These are phyloP conservation scores for Linnemannia hyalina DNA, from an alignment of 192 early-diverging fungal genomes.

Conservation along the genomic window DNA sequence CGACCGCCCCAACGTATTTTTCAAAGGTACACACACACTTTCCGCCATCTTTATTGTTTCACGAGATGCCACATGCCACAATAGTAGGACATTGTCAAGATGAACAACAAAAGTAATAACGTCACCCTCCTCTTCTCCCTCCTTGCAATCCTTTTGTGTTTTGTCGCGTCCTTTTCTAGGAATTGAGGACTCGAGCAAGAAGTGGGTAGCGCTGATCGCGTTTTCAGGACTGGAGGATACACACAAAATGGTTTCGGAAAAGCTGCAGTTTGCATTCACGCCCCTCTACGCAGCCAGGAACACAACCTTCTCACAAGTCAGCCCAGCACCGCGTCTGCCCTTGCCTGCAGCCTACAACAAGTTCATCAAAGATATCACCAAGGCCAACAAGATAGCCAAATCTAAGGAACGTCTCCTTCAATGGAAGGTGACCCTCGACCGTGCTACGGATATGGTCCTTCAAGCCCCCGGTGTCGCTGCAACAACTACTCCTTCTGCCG, in stretches of 20 bases:
- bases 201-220: conserved; percentile 36
- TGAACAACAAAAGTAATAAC: background rate
- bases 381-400: conserved; percentile 30
- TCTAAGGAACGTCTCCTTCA: conserved; percentile 7
- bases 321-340: conserved; percentile 28
- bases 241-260: background rate
- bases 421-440: conserved; percentile 15
- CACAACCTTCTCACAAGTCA: conserved; percentile 31
- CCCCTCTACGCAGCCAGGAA: conserved; percentile 20
- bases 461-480: background rate
- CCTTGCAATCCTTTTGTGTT: too few species aligned
- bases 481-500: background rate
- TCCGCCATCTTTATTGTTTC: background rate
- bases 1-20: conserved; percentile 32
- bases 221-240: conserved; percentile 29
- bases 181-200: conserved; percentile 18
- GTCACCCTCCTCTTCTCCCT: too few species aligned
- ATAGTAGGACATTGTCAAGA: background rate
- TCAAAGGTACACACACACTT: conserved; percentile 17
- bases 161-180: conserved; percentile 10
- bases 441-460: conserved; percentile 30
- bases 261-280: conserved; percentile 19
- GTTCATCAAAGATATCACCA: conserved; percentile 36
- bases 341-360: conserved; percentile 17
- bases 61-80: background rate